Evolutionary conservation across 345 rosid species (phyloP).

Genomic region (Eucalyptus curtisii): DNA sequence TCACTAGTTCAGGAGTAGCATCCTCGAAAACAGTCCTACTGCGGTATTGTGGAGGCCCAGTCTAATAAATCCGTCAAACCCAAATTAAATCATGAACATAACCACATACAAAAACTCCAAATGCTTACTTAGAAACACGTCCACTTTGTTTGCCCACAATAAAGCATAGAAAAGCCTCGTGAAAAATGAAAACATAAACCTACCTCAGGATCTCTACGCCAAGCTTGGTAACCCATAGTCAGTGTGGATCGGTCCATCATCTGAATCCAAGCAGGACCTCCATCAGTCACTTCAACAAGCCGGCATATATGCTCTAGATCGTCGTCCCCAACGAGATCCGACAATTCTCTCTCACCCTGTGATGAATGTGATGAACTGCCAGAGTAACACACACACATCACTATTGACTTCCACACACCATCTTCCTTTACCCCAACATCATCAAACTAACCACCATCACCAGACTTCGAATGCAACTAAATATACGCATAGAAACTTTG

Average conservation of each 20-base stretch:
- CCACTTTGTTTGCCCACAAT: background rate
- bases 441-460: background rate
- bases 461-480: background rate
- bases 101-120: background rate
- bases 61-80: slow-evolving; percentile 21
- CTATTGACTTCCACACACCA: background rate
- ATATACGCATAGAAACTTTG: background rate
- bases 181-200: background rate
- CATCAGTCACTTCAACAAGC: slow-evolving; percentile 83
- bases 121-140: background rate
- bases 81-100: slow-evolving; percentile 5
- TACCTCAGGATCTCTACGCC: slow-evolving; percentile 91
- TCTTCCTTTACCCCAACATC: background rate
- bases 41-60: slow-evolving; percentile 88
- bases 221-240: slow-evolving; percentile 70
- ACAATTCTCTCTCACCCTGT: slow-evolving; percentile 4
- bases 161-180: background rate
- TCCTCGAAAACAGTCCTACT: slow-evolving; percentile 82
- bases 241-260: slow-evolving; percentile 87
- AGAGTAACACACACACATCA: background rate
- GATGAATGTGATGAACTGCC: slow-evolving; percentile 18
- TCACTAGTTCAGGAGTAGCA: slow-evolving; percentile 74
- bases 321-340: slow-evolving; percentile 35
- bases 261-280: slow-evolving; percentile 91
- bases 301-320: slow-evolving; percentile 58